Base-by-base conservation (phyloP, 768 basidiomycete genomes). In the Calocybe gangraenosa region DNA sequence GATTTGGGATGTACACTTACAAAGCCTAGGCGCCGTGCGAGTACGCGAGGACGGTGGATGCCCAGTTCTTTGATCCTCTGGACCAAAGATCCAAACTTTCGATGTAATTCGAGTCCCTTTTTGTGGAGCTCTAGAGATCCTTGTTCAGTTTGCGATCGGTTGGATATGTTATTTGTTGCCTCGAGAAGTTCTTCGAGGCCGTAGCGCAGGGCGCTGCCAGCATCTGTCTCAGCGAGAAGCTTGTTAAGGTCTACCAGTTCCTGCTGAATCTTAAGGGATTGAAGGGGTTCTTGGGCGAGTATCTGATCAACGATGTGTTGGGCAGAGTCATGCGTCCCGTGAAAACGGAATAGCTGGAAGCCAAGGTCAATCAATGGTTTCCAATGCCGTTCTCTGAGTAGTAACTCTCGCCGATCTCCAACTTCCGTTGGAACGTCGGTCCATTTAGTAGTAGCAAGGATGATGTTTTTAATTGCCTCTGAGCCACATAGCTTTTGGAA, bases 391-490 rank as follows among this genome's bases (percentile, higher is more conserved):
- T 46, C 47, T 34, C 34, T 48, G 21, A 54, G 15, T 34, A 44
- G 7, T 19, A 22, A 44, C 31, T 54, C 53, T 19, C 53, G 49
- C 21, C 42, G 23, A n/a, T 42, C 37, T n/a, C 44, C 52, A 2
- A 54, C 9, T 3, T 43, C 41, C 11, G 23, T 22, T 17, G 43
- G 46, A 19, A 71, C 65, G 42, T 63, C 62, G n/a, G 59, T 62
- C 74, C 75, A 76, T 66, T 69, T 75, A 13, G 69, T 77, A 40
- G 76, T 76, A 31, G 65, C 67, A 47, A 78, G 65, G 37, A 74
- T 61, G 34, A 78, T 71, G 46, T 75, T 72, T 40, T 64, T 64
- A 47, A 74, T 64, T 3, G 71, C 63, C 25, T 46, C 56, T n/a
- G 66, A 62, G 20, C 76, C 76, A 47, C 75, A 75, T 11, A 78